Conservation (phyloP, 2,329 filamentous ascomycete genomes). For the Pestalotiopsis sp. region DNA sequence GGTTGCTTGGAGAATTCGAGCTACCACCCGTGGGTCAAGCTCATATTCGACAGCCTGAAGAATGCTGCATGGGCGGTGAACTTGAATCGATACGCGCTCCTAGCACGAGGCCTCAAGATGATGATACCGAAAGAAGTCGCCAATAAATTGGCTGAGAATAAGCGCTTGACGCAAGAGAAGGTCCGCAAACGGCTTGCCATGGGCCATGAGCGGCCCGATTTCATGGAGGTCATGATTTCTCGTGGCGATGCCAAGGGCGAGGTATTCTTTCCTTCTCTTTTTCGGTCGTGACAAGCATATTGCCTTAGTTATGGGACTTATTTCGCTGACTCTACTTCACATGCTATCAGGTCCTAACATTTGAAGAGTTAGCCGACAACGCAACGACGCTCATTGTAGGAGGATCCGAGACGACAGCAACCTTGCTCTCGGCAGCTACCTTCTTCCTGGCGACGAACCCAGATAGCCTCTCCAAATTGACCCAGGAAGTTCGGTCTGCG, state of each 20-base stretch:
- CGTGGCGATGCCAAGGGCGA: neutral
- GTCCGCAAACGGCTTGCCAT: neutral
- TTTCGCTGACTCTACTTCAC: neutral
- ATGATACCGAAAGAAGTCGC: neutral
- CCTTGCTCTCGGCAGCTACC: neutral
- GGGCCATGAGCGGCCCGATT: neutral
- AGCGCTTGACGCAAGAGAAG: neutral
- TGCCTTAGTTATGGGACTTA: too few species aligned
- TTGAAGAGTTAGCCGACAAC: slow-evolving; percentile 22
- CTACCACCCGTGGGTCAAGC: slow-evolving; percentile 2
- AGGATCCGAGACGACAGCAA: slow-evolving; percentile 1
- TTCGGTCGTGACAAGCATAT: too few species aligned
- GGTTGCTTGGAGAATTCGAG: neutral
- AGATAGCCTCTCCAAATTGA: neutral
- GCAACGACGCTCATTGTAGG: slow-evolving; percentile 19
- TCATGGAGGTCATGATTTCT: neutral
- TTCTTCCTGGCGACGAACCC: neutral
- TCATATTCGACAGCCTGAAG: neutral
- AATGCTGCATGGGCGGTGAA: neutral
- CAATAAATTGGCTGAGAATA: neutral
- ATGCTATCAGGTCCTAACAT: neutral
- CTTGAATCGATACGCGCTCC: too few species aligned
- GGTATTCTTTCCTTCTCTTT: too few species aligned
- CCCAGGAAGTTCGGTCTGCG: neutral
- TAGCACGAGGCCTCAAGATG: too few species aligned